Evolutionary conservation across 2,329 filamentous ascomycete species (phyloP), one percentile per base, ranked within the genome.

Genomic region (Sporothrix brasiliensis): DNA sequence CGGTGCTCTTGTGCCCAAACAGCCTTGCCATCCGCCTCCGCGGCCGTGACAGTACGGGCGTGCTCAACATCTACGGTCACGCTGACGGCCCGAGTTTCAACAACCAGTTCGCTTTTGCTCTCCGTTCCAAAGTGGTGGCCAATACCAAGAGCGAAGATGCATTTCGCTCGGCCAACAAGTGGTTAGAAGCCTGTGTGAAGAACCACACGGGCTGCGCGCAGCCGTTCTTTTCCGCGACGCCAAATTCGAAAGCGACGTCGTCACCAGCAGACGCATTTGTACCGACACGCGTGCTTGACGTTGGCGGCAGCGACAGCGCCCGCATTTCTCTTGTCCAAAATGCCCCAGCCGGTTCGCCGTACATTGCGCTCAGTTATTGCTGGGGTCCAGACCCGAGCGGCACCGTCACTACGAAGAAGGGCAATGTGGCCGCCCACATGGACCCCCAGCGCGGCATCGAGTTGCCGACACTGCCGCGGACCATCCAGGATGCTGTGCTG

Each of bases 341-440:
- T 6, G 27, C 49, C 4, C 19, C 65, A 11, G 47, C 65, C 47
- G 47, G 65, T 11, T 67, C 65, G 16, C 65, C 65, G 9, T 70
- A 70, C 47, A 11, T 67, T 10, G 63, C 69, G 5, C 61, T 70
- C n/a, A 70, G 69, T 44, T 70, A 70, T 44, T 70, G 69, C 53
- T 70, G 69, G 69, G 69, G 69, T 2, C 61, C 52, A 1, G 41
- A 60, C 14, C 27, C 54, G 19, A 52, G 27, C 44, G 27, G 50
- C 10, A 52, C 61, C 14, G 30, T 68, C 14, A 68, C 66, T 13
- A 68, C 66, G 39, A 39, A 30, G n/a, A 54, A 47, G 14, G 11
- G 10, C 66, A 68, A 68, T 30, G n/a, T 56, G 66, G 34, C n/a
- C 30, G 6, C 52, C 39, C 66, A 68, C 52, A 68, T 47, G 52